phyloP scores from a whole-genome alignment of 768 basidiomycete species.

The Tulasnella sp. region DNA sequence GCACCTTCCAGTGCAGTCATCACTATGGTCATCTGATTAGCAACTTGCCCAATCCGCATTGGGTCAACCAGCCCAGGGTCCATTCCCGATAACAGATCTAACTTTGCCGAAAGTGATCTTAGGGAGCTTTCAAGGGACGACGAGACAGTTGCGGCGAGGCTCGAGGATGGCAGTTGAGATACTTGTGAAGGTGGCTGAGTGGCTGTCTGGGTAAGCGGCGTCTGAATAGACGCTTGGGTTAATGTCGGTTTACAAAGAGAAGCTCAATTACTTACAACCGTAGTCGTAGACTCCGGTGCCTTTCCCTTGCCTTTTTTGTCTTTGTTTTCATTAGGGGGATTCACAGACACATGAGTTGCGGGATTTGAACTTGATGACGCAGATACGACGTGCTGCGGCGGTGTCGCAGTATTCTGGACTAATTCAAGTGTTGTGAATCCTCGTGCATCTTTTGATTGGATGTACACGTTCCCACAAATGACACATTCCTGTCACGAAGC shows the following conservation, averaged over 20 bases:
- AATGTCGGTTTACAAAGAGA: too few relatives aligned
- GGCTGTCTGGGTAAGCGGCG: not conserved
- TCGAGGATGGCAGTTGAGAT: too few relatives aligned
- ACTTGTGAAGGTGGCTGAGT: not conserved
- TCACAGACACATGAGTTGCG: too few relatives aligned
- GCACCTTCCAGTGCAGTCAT: slow-evolving; percentile 2
- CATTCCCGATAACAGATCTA: not conserved
- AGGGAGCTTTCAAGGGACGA: slow-evolving; percentile 9
- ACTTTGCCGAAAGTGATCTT: not conserved
- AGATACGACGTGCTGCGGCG: too few relatives aligned
- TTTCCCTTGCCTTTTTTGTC: too few relatives aligned
- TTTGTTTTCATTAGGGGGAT: too few relatives aligned
- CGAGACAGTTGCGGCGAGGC: not conserved
- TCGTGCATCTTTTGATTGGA: slow-evolving; percentile 25
- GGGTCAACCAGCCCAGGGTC: not conserved
- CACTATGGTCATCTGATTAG: slow-evolving; percentile 5
- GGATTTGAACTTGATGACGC: too few relatives aligned
- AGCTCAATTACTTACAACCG: too few relatives aligned
- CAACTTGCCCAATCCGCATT: not conserved
- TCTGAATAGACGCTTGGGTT: not conserved
- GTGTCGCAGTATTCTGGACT: not conserved
- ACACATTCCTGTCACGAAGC: slow-evolving; percentile 52
- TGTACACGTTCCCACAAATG: slow-evolving; percentile 51
- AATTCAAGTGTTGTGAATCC: slow-evolving; percentile 4
- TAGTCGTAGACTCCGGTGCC: too few relatives aligned